Percentiles rank a stretch among this genome's conserved stretches.
Conservation (phyloP, 164 flowering plant genomes). For the Vitis labrusca region DNA sequence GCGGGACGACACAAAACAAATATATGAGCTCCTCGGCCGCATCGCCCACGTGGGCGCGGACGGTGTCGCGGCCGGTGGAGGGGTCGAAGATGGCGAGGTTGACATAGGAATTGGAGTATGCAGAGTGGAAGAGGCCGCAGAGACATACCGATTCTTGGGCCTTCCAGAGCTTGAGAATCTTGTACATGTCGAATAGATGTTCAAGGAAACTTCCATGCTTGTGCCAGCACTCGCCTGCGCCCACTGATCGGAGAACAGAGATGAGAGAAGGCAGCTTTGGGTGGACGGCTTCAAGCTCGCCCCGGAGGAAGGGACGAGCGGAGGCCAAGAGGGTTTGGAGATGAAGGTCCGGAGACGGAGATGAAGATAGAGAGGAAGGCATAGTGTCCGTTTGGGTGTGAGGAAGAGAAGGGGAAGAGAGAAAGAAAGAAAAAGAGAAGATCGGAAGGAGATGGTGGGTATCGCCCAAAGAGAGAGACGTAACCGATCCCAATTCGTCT, state of each 20-base stretch:
- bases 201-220: slow-evolving; percentile 93
- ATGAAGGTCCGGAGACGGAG: background rate
- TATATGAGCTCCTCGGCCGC: slow-evolving; percentile 79
- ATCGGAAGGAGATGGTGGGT: too few relatives aligned
- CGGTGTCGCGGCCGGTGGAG: slow-evolving; percentile 67
- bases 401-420: too few relatives aligned
- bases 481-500: too few relatives aligned
- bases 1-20: slow-evolving; percentile 80
- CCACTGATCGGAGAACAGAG: slow-evolving; percentile 72
- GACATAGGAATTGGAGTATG: slow-evolving; percentile 95
- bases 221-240: slow-evolving; percentile 99
- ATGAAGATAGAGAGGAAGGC: background rate
- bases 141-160: slow-evolving; percentile 61
- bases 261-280: slow-evolving; percentile 57
- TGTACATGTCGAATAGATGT: slow-evolving; percentile 78
- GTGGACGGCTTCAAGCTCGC: slow-evolving; percentile 61
- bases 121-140: slow-evolving; percentile 96
- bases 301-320: slow-evolving; percentile 81
- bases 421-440: too few relatives aligned
- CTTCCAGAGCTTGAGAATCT: slow-evolving; percentile 73
- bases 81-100: slow-evolving; percentile 95
- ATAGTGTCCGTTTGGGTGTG: too few relatives aligned
- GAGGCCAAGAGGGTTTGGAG: slow-evolving; percentile 43
- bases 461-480: too few relatives aligned
- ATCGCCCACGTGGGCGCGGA: slow-evolving; percentile 65